phyloP scores from a whole-genome alignment of 257 asterid species.

The Gentiana macrophylla region DNA sequence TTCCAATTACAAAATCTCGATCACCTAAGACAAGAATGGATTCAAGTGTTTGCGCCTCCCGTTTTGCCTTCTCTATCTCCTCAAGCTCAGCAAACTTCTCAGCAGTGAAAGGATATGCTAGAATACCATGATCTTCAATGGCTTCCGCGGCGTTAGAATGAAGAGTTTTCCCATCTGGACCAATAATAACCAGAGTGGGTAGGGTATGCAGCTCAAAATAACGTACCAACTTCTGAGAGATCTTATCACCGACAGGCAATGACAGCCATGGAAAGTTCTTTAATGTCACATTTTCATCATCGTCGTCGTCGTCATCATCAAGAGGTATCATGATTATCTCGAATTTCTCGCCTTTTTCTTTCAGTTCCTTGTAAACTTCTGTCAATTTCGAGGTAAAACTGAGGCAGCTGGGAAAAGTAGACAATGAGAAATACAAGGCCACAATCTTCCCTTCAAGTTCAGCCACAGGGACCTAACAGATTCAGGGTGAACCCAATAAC shows the following conservation, averaged over 20 bases:
- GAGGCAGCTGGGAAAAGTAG: constrained; percentile 21
- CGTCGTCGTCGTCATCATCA: constrained; percentile 15
- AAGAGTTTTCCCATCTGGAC: constrained; percentile 83
- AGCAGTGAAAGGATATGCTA: constrained; percentile 73
- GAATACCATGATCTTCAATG: constrained; percentile 60
- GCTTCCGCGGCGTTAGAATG: constrained; percentile 60
- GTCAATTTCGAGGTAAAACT: constrained; percentile 46
- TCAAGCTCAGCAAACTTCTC: constrained; percentile 64
- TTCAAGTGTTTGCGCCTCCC: constrained; percentile 83
- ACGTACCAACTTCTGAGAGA: constrained; percentile 36
- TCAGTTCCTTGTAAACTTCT: constrained; percentile 41
- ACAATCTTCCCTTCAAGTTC: constrained; percentile 78
- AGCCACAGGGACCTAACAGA: constrained; percentile 47
- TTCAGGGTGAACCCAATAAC: constrained; percentile 4
- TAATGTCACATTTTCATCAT: constrained; percentile 36
- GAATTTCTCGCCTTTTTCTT: constrained; percentile 36
- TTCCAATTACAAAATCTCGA: constrained; percentile 58
- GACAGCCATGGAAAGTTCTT: constrained; percentile 59
- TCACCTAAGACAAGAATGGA: constrained; percentile 57
- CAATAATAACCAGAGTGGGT: constrained; percentile 66
- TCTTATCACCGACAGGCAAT: constrained; percentile 57
- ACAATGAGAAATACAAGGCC: constrained; percentile 47
- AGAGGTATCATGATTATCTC: constrained; percentile 87
- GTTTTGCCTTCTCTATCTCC: constrained; percentile 60
- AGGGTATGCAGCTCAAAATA: constrained; percentile 54